Percentiles rank a stretch among this genome's conserved stretches.
phyloP scores from a whole-genome alignment of 306 rosid species.

The Corylus americana region DNA sequence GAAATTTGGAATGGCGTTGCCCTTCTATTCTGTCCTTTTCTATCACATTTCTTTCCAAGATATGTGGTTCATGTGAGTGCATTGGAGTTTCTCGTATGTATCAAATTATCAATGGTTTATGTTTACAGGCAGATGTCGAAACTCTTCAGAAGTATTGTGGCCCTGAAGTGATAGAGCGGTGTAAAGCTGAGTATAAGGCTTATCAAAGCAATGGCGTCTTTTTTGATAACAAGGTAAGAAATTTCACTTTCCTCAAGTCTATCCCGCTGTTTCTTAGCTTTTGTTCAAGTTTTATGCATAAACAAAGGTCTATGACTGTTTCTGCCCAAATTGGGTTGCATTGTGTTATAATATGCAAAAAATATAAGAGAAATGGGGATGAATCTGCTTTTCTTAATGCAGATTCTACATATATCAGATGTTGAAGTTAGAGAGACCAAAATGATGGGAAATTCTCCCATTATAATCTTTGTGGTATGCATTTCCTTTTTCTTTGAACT shows the following conservation, averaged over 20 bases:
- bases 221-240: conserved; percentile 80
- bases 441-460: conserved; percentile 78
- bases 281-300: neutral
- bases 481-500: conserved; percentile 8
- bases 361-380: too few relatives aligned
- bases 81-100: conserved; percentile 28
- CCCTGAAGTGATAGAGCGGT: conserved; percentile 81
- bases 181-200: conserved; percentile 82
- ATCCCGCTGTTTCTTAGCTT: neutral
- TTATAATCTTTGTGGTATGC: conserved; percentile 67
- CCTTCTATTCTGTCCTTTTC: neutral
- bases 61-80: conserved; percentile 11
- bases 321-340: too few relatives aligned
- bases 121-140: conserved; percentile 72
- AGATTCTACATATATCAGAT: conserved; percentile 88
- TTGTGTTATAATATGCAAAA: too few relatives aligned
- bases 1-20: conserved; percentile 11
- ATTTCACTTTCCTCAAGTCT: neutral
- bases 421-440: conserved; percentile 76
- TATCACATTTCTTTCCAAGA: neutral
- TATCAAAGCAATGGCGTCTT: conserved; percentile 73
- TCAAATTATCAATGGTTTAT: conserved; percentile 5
- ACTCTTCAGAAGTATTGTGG: conserved; percentile 75
- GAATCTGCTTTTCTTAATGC: conserved; percentile 25
- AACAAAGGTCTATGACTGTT: neutral